Evolutionary conservation across 2,329 filamentous ascomycete genomes (phyloP).

Genomic region (Ophiostoma angusticollis): DNA sequence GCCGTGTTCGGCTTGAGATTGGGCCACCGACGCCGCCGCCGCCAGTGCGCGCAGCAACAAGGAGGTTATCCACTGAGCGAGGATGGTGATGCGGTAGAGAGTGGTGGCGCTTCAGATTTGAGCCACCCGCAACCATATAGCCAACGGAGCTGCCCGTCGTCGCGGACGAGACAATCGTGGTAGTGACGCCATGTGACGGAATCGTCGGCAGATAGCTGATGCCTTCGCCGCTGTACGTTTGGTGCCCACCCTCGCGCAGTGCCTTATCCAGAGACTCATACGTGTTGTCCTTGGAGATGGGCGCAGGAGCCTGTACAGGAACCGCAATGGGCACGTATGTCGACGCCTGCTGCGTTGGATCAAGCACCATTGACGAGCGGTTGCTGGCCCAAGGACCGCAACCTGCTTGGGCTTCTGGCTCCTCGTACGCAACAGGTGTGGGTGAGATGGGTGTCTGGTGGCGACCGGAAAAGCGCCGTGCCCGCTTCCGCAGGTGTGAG

Average conservation of each 20-base stretch:
- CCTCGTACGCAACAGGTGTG: constrained; percentile 66
- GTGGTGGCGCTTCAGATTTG: constrained; percentile 50
- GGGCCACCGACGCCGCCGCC: constrained; percentile 39
- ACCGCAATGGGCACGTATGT: constrained; percentile 11
- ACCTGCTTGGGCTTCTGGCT: constrained; percentile 84
- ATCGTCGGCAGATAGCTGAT: constrained; percentile 27
- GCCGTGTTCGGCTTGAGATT: constrained; percentile 66
- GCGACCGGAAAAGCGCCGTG: constrained; percentile 80
- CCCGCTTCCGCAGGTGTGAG: constrained; percentile 88
- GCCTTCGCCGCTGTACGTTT: constrained; percentile 14
- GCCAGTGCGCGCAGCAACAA: constrained; percentile 37
- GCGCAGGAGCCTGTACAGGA: constrained; percentile 28
- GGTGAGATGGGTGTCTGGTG: constrained; percentile 73
- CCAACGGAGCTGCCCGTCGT: background rate
- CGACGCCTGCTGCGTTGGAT: constrained; percentile 29
- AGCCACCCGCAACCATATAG: constrained; percentile 24
- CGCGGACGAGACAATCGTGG: constrained; percentile 14
- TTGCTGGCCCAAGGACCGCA: constrained; percentile 83
- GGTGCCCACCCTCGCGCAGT: constrained; percentile 37
- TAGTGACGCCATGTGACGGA: constrained; percentile 40
- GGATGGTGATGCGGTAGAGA: constrained; percentile 51
- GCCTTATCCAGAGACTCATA: constrained; percentile 50
- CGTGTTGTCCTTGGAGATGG: constrained; percentile 39
- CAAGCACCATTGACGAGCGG: constrained; percentile 70
- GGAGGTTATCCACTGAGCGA: constrained; percentile 50